These are phyloP conservation scores for Saturnispora saitoi DNA, from an alignment of 805 yeast species.

Conservation along the genomic window DNA sequence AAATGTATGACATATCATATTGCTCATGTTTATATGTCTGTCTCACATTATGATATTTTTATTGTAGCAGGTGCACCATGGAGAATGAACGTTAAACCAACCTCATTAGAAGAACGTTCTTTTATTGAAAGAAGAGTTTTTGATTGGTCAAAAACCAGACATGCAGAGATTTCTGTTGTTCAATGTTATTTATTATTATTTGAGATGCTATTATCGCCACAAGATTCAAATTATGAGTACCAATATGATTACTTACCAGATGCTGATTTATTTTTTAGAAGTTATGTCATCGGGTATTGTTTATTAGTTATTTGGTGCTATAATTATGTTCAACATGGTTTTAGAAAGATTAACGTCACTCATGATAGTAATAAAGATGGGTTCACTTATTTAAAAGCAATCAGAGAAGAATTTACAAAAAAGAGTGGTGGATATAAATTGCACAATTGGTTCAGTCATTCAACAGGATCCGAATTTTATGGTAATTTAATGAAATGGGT, in stretches of 20 bases:
- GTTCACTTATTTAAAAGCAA: slow-evolving; percentile 39
- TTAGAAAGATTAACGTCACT: slow-evolving; percentile 28
- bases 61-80: slow-evolving; percentile 77
- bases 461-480: slow-evolving; percentile 33
- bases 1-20: slow-evolving; percentile 63
- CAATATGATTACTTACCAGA: slow-evolving; percentile 42
- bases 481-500: slow-evolving; percentile 35
- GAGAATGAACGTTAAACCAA: slow-evolving; percentile 62
- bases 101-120: slow-evolving; percentile 38
- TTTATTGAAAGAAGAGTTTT: slow-evolving; percentile 40
- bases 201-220: slow-evolving; percentile 54
- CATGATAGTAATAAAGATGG: slow-evolving; percentile 36
- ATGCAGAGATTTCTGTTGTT: slow-evolving; percentile 45
- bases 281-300: slow-evolving; percentile 35
- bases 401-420: slow-evolving; percentile 34
- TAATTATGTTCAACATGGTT: slow-evolving; percentile 38
- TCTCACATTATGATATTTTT: slow-evolving; percentile 71
- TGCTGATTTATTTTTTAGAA: slow-evolving; percentile 40
- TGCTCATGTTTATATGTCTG: slow-evolving; percentile 62
- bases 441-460: slow-evolving; percentile 28
- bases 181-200: slow-evolving; percentile 55
- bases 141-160: slow-evolving; percentile 41
- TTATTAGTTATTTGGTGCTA: slow-evolving; percentile 45
- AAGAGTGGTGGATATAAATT: slow-evolving; percentile 27
- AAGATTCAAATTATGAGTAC: slow-evolving; percentile 34